Evolutionary conservation across 2,329 filamentous ascomycete species (phyloP), one percentile per base, ranked within the genome.

Genomic region (Atkinsonella hypoxylon): DNA sequence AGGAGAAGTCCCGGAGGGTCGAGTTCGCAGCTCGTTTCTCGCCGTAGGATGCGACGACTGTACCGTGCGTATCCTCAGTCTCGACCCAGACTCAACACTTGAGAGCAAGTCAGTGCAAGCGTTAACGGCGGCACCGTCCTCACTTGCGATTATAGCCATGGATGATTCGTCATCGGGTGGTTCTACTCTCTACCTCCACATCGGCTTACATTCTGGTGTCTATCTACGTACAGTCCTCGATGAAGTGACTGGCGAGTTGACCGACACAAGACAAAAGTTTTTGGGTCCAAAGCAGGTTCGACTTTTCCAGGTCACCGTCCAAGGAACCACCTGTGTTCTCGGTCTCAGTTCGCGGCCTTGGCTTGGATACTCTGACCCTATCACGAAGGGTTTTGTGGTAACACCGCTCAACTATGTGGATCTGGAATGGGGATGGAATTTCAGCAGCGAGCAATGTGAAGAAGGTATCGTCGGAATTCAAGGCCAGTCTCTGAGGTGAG

Each of bases 1-100:
- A 48, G 93, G 91, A 2, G 86, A 93, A 49, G 89, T 97, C 13
- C 91, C 93, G 0, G 87, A 94, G 67, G 93, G 94, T 30, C 83
- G 89, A 46, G 73, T 91, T 41, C 79, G 94, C 64, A 95, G 90
- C 64, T 89, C 88, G 1, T 98, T 94, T 70, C 75, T 97, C 49
- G 94, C 94, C 42, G 91, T 99, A 43, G 94, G 94, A 6, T 97
- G 91, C 63, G 93, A 96, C 61, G 93, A 99, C 67, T 89, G 88
- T 53, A 97, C 93, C 0, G 93, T 98, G 49, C 86, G 93, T 49
- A 89, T 98, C 49, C 77, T 95, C 50, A 95, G 89, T 61, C 71
- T 96, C 31, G 89, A 94, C 61, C 89, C 89, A 0, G 90, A 96
- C 56, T 86, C 87, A 2, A 95, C 89, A 0, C 72, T 98, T 11